phyloP scores from a whole-genome alignment of 495 filamentous ascomycete genomes.

The Penicillium verhagenii region DNA sequence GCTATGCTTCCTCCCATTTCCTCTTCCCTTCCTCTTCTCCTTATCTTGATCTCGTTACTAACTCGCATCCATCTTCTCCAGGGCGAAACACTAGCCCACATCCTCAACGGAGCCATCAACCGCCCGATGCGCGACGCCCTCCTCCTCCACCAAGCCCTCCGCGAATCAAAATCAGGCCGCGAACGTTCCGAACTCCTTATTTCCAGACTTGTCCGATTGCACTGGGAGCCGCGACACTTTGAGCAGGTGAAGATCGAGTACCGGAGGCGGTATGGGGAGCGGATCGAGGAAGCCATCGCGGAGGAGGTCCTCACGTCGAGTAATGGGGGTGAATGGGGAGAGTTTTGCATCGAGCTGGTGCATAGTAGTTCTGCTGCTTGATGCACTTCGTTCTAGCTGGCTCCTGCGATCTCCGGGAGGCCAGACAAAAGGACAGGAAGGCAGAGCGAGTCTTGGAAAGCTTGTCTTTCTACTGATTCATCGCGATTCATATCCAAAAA shows the following conservation, averaged over 20 bases:
- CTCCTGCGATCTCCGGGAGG: too few relatives aligned
- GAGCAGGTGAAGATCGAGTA: constrained; percentile 69
- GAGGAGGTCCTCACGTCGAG: constrained; percentile 44
- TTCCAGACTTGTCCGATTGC: constrained; percentile 73
- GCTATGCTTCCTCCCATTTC: constrained; percentile 1
- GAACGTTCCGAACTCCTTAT: constrained; percentile 81
- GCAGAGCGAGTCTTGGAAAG: too few relatives aligned
- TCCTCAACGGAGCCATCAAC: constrained; percentile 96
- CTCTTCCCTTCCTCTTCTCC: neutral
- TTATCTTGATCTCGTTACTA: neutral
- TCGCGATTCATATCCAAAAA: too few relatives aligned
- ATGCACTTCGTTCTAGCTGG: too few relatives aligned
- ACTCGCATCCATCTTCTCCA: constrained; percentile 42
- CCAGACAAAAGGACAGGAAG: too few relatives aligned
- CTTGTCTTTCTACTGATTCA: too few relatives aligned
- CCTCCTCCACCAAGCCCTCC: constrained; percentile 88
- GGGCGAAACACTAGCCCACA: constrained; percentile 94
- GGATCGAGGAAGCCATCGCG: constrained; percentile 61
- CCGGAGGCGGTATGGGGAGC: constrained; percentile 65
- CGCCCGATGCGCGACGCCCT: constrained; percentile 91
- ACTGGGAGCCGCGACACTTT: constrained; percentile 81
- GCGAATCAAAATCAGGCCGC: constrained; percentile 57
- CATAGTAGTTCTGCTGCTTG: constrained; percentile 31
- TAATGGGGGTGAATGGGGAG: constrained; percentile 49
- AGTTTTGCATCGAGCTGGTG: constrained; percentile 59